Evolutionary conservation across 371 early-diverging fungal genomes (phyloP).

Genomic region (Paraphysoderma sedebokerense): DNA sequence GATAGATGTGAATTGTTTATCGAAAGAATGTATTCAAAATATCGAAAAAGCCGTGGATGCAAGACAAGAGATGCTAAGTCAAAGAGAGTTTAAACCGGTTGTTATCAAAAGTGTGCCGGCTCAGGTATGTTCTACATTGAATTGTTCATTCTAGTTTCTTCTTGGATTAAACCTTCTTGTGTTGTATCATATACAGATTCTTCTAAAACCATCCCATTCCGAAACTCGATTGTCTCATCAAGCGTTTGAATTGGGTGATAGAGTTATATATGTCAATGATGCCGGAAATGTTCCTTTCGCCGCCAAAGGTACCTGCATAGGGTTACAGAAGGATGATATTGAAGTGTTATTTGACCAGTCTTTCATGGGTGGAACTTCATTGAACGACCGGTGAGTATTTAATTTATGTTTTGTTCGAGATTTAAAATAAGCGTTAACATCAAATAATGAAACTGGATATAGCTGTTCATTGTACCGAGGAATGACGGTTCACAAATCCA

Average conservation of each 20-base stretch:
- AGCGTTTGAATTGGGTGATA: conserved; percentile 68
- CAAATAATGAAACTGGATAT: too few species aligned
- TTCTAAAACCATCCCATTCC: conserved; percentile 64
- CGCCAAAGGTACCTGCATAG: conserved; percentile 66
- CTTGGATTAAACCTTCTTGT: not conserved
- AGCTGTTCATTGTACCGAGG: too few species aligned
- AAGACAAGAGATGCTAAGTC: conserved; percentile 12
- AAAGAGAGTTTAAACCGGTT: conserved; percentile 18
- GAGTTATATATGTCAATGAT: conserved; percentile 60
- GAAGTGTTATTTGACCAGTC: conserved; percentile 74
- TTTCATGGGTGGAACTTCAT: conserved; percentile 58
- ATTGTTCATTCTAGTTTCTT: not conserved
- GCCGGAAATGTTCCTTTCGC: conserved; percentile 63
- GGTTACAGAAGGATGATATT: conserved; percentile 40
- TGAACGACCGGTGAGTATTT: conserved; percentile 41
- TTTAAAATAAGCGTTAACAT: too few species aligned
- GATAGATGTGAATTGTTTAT: conserved; percentile 30
- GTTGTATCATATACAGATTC: conserved; percentile 6
- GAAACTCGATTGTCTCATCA: conserved; percentile 49
- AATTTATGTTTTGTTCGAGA: not conserved
- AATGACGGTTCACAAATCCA: too few species aligned
- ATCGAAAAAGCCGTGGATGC: conserved; percentile 32
- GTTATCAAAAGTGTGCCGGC: conserved; percentile 45
- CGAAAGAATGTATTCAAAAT: conserved; percentile 22
- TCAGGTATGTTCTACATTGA: conserved; percentile 13